Conservation (phyloP, 768 basidiomycete species). For the Gyrodon lividus region DNA sequence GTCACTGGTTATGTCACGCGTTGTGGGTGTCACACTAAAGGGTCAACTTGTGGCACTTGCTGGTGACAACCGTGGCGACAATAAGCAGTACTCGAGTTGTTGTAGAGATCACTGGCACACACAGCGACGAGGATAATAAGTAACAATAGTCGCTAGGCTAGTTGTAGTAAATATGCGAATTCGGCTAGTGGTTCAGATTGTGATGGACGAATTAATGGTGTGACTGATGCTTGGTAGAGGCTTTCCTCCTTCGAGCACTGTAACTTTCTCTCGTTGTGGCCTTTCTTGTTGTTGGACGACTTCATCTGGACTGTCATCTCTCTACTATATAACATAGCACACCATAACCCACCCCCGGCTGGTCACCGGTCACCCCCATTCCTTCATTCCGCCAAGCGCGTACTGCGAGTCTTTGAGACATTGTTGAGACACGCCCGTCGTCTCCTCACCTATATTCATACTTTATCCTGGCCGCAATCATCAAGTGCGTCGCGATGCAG, state of each 20-base stretch:
- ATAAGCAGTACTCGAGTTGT: neutral
- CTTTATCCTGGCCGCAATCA: neutral
- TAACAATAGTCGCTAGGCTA: neutral
- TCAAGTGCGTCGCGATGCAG: conserved; percentile 12
- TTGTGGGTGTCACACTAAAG: conserved; percentile 18
- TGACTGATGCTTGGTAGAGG: neutral
- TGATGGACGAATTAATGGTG: conserved; percentile 7
- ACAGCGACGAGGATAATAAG: neutral
- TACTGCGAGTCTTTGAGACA: too few species aligned
- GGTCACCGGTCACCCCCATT: neutral
- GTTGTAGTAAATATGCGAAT: neutral
- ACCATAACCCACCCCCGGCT: conserved; percentile 3
- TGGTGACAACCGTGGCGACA: neutral
- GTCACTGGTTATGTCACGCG: conserved; percentile 32
- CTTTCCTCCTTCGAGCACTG: too few species aligned
- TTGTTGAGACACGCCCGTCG: neutral
- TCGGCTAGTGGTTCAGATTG: conserved; percentile 6
- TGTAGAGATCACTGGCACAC: neutral
- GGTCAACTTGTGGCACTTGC: too few species aligned
- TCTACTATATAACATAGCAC: neutral
- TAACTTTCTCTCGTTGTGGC: too few species aligned
- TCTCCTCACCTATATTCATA: neutral
- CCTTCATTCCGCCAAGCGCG: neutral
- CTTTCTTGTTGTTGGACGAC: neutral
- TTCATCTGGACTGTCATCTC: conserved; percentile 1